phyloP scores from a whole-genome alignment of 1,284 basidiomycete genomes.

The Polyporus tsugae region DNA sequence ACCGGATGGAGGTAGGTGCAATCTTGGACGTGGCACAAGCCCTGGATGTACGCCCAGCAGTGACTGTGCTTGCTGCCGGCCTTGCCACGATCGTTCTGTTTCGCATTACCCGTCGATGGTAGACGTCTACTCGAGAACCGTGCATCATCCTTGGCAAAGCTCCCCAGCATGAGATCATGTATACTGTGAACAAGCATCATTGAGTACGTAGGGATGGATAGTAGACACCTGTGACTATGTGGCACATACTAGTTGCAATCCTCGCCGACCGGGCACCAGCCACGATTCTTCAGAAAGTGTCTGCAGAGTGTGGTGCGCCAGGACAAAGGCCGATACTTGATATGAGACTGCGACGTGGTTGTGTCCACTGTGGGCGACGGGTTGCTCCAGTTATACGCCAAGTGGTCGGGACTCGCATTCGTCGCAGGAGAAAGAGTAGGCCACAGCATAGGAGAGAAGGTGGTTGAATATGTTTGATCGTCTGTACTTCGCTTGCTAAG shows the following conservation, averaged over 20 bases:
- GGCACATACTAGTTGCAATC: slow-evolving; percentile 54
- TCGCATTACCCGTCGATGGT: not conserved
- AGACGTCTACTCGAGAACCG: slow-evolving; percentile 25
- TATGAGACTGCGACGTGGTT: slow-evolving; percentile 10
- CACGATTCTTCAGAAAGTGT: slow-evolving; percentile 52
- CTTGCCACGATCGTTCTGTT: slow-evolving; percentile 30
- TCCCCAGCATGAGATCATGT: slow-evolving; percentile 46
- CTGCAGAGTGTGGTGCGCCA: slow-evolving; percentile 52
- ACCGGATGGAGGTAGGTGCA: slow-evolving; percentile 48
- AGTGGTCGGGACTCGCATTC: slow-evolving; percentile 24
- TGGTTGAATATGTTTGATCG: slow-evolving; percentile 16
- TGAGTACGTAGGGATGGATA: slow-evolving; percentile 7
- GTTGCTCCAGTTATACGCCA: slow-evolving; percentile 22
- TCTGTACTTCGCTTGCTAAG: slow-evolving; percentile 18
- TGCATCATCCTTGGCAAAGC: slow-evolving; percentile 36
- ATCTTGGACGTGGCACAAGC: slow-evolving; percentile 42
- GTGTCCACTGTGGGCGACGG: slow-evolving; percentile 10
- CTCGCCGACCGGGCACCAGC: slow-evolving; percentile 53
- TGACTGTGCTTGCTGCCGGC: slow-evolving; percentile 44
- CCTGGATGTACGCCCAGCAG: slow-evolving; percentile 53
- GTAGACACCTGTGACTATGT: slow-evolving; percentile 8
- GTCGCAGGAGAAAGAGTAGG: slow-evolving; percentile 27
- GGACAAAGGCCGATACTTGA: slow-evolving; percentile 40
- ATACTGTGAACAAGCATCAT: slow-evolving; percentile 42
- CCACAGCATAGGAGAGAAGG: slow-evolving; percentile 23